Conservation (phyloP, 495 filamentous ascomycete species). For the Cetradonia linearis region DNA sequence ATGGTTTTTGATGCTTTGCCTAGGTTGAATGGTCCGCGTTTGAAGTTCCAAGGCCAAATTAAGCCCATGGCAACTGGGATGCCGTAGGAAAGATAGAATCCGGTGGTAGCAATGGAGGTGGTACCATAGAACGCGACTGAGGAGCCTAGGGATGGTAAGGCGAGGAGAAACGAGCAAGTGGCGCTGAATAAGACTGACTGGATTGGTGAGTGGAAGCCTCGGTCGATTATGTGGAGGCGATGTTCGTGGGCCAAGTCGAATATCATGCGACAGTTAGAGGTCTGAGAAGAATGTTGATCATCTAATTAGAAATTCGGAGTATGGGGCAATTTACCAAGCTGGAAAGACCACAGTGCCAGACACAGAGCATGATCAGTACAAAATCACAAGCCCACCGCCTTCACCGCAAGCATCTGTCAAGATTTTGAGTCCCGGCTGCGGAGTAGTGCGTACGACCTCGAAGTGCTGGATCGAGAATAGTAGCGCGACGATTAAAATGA, state of each 20-base stretch:
- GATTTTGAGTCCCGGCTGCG: constrained; percentile 46
- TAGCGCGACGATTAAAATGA: constrained; percentile 47
- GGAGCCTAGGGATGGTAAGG: constrained; percentile 50
- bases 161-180: constrained; percentile 46
- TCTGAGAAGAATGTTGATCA: constrained; percentile 31
- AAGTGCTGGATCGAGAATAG: constrained; percentile 51
- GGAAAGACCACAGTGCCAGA: constrained; percentile 53
- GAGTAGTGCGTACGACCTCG: constrained; percentile 28
- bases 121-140: constrained; percentile 49
- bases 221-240: constrained; percentile 29
- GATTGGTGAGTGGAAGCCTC: constrained; percentile 28
- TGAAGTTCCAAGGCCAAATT: constrained; percentile 36
- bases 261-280: constrained; percentile 52
- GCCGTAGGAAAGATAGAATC: constrained; percentile 55
- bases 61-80: constrained; percentile 49
- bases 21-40: constrained; percentile 45
- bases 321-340: constrained; percentile 27
- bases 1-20: constrained; percentile 43
- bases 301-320: not conserved
- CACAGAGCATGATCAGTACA: constrained; percentile 47
- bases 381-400: constrained; percentile 44
- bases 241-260: constrained; percentile 48
- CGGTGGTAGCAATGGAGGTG: constrained; percentile 54
- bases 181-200: constrained; percentile 49
- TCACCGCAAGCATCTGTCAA: constrained; percentile 44